Base-by-base conservation (phyloP, 1,284 basidiomycete species). In the Tilletia setariae region DNA sequence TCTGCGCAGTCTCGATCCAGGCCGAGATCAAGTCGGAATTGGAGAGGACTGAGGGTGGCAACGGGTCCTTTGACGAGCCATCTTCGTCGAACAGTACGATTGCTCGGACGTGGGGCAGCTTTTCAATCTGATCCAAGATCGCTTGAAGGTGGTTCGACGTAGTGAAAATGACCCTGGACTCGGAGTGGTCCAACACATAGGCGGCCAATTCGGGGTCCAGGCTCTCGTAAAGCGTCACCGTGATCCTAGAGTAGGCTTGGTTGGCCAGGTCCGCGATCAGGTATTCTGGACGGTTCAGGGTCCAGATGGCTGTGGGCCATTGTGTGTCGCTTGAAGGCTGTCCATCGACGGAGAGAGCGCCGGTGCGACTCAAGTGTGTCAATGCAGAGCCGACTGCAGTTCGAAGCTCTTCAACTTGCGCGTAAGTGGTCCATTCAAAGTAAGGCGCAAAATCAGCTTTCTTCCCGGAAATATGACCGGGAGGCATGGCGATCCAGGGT, bases 391-490 rank as follows among this genome's bases (percentile, higher is more conserved):
- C 89, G 63, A 94, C 76, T 70, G 85, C 85, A 59, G 89, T 89
- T 68, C 91, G 86, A 72, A 89, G 87, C 71, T 84, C 82, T 79
- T 93, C 90, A 42, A 90, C 87, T 76, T 91, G 85, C 21, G 85
- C 86, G 83, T 91, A 93, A 0, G 90, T 89, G 79, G 89, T 83
- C 92, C 92, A 94, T 47, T 87, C 86, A 76, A 88, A 93, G 62
- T 87, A 81, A 70, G 87, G 84, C 1, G 89, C 90, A 73, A 87
- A 90, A 65, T 81, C 72, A 16, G 71, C 74, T 82, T 88, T 89
- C 66, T 61, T 61, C 3, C 56, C 56, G 16, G 56, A 61, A 16
- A 30, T 16, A 30, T 61, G 30, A 13, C n/a, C n/a, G 2, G 56
- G 28, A 9, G 56, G 56, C 28, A 61, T 89, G 82, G 23, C 90